Percentiles rank a stretch among this genome's conserved stretches.
These are phyloP conservation scores for Phytophthora multivora DNA, from an alignment of 352 stramenopile genomes.

Conservation along the genomic window DNA sequence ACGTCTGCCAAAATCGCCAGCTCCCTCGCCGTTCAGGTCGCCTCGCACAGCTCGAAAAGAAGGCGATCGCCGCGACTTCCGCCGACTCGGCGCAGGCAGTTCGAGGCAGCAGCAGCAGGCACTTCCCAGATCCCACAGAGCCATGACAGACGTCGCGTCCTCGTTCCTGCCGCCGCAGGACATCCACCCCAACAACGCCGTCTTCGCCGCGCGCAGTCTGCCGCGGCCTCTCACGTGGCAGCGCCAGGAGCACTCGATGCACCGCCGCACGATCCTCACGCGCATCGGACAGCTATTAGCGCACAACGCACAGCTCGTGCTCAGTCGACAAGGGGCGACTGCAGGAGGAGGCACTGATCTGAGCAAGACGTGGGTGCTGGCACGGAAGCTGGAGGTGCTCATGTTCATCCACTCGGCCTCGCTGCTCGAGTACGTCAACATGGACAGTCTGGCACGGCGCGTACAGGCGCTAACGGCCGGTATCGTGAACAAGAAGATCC, in stretches of 20 bases:
- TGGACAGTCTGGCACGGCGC: constrained; percentile 75
- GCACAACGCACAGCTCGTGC: constrained; percentile 55
- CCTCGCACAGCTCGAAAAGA: constrained; percentile 7
- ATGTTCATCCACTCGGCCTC: constrained; percentile 86
- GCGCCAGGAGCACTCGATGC: constrained; percentile 66
- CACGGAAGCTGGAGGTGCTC: constrained; percentile 83
- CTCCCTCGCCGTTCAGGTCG: background rate
- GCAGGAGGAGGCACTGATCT: constrained; percentile 14
- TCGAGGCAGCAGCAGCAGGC: constrained; percentile 4
- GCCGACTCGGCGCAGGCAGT: constrained; percentile 17
- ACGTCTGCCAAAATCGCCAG: too few relatives aligned
- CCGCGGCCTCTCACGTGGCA: constrained; percentile 87
- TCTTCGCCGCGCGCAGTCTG: constrained; percentile 70
- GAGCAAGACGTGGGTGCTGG: constrained; percentile 72
- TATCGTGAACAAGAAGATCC: constrained; percentile 89
- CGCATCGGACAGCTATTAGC: constrained; percentile 67
- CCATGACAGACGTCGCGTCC: constrained; percentile 27
- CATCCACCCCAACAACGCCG: constrained; percentile 75
- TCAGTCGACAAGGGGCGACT: constrained; percentile 23
- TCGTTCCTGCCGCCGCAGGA: constrained; percentile 56
- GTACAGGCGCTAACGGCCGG: constrained; percentile 79
- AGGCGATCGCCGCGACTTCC: background rate
- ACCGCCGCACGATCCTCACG: constrained; percentile 71
- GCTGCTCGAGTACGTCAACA: constrained; percentile 81
- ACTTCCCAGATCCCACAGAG: background rate